These are phyloP conservation scores for Saccharomyces hybrid DNA, from an alignment of 1,139 yeast genomes.

Conservation along the genomic window DNA sequence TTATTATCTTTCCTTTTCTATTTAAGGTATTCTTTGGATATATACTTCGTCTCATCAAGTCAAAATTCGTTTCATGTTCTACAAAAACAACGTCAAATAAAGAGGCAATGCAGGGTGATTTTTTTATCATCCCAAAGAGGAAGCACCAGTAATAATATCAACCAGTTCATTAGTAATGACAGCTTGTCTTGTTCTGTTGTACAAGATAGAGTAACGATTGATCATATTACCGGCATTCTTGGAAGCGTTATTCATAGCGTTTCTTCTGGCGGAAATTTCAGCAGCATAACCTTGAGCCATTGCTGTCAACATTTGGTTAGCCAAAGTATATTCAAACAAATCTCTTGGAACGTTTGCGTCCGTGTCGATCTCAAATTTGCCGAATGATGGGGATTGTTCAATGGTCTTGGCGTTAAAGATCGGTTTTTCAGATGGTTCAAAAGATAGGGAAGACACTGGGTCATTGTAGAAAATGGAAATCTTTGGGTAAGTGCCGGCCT, in stretches of 20 bases:
- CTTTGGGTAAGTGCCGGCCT: conserved; percentile 50
- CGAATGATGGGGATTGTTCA: conserved; percentile 79
- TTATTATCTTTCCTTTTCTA: neutral
- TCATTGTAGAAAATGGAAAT: conserved; percentile 81
- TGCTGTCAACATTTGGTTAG: conserved; percentile 85
- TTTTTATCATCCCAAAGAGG: conserved; percentile 72
- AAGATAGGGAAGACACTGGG: conserved; percentile 80
- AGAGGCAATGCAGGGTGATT: neutral
- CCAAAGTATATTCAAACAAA: conserved; percentile 78
- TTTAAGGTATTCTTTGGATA: neutral
- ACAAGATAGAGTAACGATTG: conserved; percentile 87
- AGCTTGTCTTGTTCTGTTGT: conserved; percentile 99
- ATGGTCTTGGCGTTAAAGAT: conserved; percentile 67
- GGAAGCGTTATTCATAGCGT: conserved; percentile 99
- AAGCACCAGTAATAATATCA: conserved; percentile 99
- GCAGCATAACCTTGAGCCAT: conserved; percentile 98
- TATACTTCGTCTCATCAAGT: conserved; percentile 1
- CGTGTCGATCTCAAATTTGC: conserved; percentile 81
- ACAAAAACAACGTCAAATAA: conserved; percentile 1
- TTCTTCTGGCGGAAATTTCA: conserved; percentile 97
- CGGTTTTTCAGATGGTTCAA: conserved; percentile 70
- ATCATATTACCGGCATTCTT: conserved; percentile 99
- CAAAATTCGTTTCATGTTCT: neutral
- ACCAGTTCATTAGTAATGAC: conserved; percentile 99
- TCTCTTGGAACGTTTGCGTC: conserved; percentile 53